Conservation (phyloP, 139 green algal species). For the Microglena sp. region DNA sequence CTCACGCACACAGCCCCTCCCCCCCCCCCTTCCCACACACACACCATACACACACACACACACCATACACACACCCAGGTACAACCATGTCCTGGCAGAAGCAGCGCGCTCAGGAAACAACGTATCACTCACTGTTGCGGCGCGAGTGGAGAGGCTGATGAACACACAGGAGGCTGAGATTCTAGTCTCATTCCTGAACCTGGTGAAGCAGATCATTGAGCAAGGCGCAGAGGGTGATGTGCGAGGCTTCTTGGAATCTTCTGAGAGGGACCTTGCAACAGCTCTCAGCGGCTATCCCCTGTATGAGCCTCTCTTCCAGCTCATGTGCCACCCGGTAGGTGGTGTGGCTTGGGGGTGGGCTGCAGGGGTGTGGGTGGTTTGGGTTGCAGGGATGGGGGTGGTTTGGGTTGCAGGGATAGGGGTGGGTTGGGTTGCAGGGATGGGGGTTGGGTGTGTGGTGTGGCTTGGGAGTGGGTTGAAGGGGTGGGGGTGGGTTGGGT, state of each 20-base stretch:
- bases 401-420: no score
- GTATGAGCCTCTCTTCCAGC: slow-evolving; percentile 67
- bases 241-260: slow-evolving; percentile 17
- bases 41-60: not conserved
- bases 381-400: no score
- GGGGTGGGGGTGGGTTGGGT: no score
- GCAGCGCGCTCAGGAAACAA: not conserved
- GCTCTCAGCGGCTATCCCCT: slow-evolving; percentile 35
- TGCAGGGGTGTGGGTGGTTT: no score
- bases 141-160: slow-evolving; percentile 31
- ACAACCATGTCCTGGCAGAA: slow-evolving; percentile 16
- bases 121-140: not conserved
- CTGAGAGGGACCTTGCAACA: slow-evolving; percentile 20
- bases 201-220: slow-evolving; percentile 24
- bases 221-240: slow-evolving; percentile 13
- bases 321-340: slow-evolving; percentile 67
- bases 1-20: no score
- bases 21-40: no score
- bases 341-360: no score
- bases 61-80: not conserved
- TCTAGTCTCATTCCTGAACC: slow-evolving; percentile 34
- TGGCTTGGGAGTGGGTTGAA: no score
- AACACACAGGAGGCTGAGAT: slow-evolving; percentile 32
- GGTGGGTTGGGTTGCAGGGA: no score
- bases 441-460: no score